These are phyloP conservation scores for Ophiostoma ulmi DNA, from an alignment of 2,329 filamentous ascomycete species.

Conservation along the genomic window DNA sequence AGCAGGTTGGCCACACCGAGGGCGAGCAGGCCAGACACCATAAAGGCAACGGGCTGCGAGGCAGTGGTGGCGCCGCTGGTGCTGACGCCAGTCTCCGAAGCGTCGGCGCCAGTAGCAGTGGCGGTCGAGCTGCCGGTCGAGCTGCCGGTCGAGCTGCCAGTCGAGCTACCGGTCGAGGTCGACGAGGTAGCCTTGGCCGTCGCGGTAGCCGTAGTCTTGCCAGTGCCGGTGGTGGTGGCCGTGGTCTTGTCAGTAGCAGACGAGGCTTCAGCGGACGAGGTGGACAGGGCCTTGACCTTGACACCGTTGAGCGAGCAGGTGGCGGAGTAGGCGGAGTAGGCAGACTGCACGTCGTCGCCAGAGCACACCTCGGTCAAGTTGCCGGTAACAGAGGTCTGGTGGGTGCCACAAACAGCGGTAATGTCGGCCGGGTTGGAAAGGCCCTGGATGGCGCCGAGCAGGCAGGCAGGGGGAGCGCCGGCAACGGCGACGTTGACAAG, in stretches of 20 bases:
- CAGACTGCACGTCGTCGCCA: slow-evolving; percentile 18
- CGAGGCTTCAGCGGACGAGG: background rate
- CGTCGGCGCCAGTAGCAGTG: slow-evolving; percentile 1
- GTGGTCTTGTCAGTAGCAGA: background rate
- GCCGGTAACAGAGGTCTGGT: slow-evolving; percentile 19
- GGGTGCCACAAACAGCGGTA: slow-evolving; percentile 16
- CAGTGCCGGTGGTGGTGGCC: slow-evolving; percentile 14
- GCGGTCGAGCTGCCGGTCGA: slow-evolving; percentile 1
- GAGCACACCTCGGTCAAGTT: slow-evolving; percentile 20
- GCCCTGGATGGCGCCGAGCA: slow-evolving; percentile 23
- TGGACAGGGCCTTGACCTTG: slow-evolving; percentile 20
- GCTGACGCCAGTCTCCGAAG: slow-evolving; percentile 15
- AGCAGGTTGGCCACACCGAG: slow-evolving; percentile 17
- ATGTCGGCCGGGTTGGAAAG: slow-evolving; percentile 23
- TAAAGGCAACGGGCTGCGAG: slow-evolving; percentile 4
- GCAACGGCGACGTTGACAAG: background rate
- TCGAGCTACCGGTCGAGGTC: background rate
- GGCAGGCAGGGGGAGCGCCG: slow-evolving; percentile 21
- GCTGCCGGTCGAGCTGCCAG: background rate
- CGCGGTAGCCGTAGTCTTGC: slow-evolving; percentile 3
- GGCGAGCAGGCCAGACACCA: slow-evolving; percentile 19
- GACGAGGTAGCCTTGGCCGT: slow-evolving; percentile 12
- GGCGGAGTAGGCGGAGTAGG: slow-evolving; percentile 21
- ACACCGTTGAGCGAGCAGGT: slow-evolving; percentile 20
- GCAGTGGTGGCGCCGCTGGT: slow-evolving; percentile 12